Conservation (phyloP, 495 filamentous ascomycete genomes). For the Hapsidospora chrysogenum region DNA sequence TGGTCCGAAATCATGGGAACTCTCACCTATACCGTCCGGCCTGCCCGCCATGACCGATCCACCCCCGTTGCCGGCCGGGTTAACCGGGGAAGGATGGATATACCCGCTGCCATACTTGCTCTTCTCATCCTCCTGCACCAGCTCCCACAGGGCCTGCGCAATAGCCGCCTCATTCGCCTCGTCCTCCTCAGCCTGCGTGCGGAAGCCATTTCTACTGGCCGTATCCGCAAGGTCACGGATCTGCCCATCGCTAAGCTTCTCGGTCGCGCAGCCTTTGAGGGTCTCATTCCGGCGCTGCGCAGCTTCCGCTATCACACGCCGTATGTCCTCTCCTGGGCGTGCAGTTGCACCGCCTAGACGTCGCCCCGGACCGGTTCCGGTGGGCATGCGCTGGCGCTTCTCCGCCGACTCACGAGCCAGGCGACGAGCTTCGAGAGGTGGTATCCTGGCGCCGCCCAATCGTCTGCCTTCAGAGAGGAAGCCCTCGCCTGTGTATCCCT, state of each 20-base stretch:
- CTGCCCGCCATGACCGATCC: constrained; percentile 5
- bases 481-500: constrained; percentile 86
- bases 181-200: constrained; percentile 74
- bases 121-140: constrained; percentile 68
- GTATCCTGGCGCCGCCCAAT: constrained; percentile 51
- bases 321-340: constrained; percentile 50
- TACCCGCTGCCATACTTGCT: constrained; percentile 46
- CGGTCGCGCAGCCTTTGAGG: constrained; percentile 57
- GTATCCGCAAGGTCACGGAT: constrained; percentile 45
- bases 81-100: constrained; percentile 32
- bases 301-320: constrained; percentile 57
- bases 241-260: constrained; percentile 39
- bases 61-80: constrained; percentile 38
- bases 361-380: constrained; percentile 47
- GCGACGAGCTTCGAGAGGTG: constrained; percentile 58
- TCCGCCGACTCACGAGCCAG: constrained; percentile 63
- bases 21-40: no score
- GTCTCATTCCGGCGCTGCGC: constrained; percentile 49
- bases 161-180: constrained; percentile 86
- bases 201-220: constrained; percentile 56
- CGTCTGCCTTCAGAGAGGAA: constrained; percentile 63
- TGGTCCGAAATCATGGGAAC: no score
- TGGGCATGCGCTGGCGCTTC: constrained; percentile 29
- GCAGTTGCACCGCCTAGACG: constrained; percentile 51
- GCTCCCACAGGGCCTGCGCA: constrained; percentile 67